phyloP scores from a whole-genome alignment of 176 grass and related monocot genomes.

The Hordeum vulgare region MorexV3_pseudomolecules_assembly NC_058519.1:23979701-23980200 shows the following conservation, averaged over 20 bases:
- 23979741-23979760: too few relatives aligned
- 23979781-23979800: too few relatives aligned
- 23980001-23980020: neutral
- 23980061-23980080: neutral
- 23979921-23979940: conserved; percentile 13
- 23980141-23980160: neutral
- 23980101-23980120: conserved; percentile 18
- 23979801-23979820: too few relatives aligned
- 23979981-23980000: conserved; percentile 13
- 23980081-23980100: neutral
- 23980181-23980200: conserved; percentile 91
- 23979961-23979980: neutral
- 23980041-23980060: neutral
- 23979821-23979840: too few relatives aligned
- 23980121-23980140: neutral
- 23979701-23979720: too few relatives aligned
- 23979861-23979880: too few relatives aligned
- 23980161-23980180: conserved; percentile 24
- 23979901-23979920: conserved; percentile 23
- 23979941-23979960: conserved; percentile 29
- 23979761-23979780: too few relatives aligned
- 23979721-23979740: too few relatives aligned
- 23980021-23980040: conserved; percentile 19
- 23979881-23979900: conserved; percentile 16
- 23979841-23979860: too few relatives aligned